Base-by-base conservation (phyloP, 352 stramenopile species). In the Aphanomyces cochlioides region DNA sequence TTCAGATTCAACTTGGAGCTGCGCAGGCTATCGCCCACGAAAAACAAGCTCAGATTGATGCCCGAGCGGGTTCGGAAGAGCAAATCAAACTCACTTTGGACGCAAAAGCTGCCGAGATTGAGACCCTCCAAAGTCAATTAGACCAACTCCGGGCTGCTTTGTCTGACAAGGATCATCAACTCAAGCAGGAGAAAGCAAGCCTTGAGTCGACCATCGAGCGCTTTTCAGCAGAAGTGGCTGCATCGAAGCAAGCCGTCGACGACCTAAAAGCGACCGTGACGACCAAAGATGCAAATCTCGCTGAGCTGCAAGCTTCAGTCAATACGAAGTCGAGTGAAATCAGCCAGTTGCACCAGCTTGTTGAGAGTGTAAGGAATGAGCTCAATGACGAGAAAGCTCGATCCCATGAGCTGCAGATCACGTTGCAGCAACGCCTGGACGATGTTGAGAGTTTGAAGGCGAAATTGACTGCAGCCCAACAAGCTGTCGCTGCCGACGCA, bases 401-500 rank as follows among this genome's bases (percentile, higher is more conserved):
- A 40, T 10, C 43, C 17, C 54, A 61, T n/a, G 19, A 61, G 8
- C 12, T 6, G 17, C 19, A 61, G 7, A 15, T 61, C 28, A n/a
- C n/a, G 54, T n/a, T 61, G 54, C 15, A 13, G 5, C 54, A 61
- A 17, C 54, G 54, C 17, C 5, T n/a, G 34, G 54, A 61, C 7
- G 54, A 61, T 37, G 39, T 41, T 5, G 54, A 61, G 17, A 39
- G 15, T 6, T 12, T 61, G 28, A 61, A 61, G 28, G 43, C 17
- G 17, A 3, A 61, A n/a, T 37, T 61, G 15, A 37, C 36, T 6
- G 54, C 54, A 37, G 54, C 54, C 28, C 54, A 61, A 41, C 13
- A 61, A 13, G 54, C 54, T 15, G 54, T 61, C 17, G 54, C 54
- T 28, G 54, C 54, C 19, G 54, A 61, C 21, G 54, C 54, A 17